These are phyloP conservation scores for Boletellus ananas DNA, from an alignment of 768 basidiomycete species.

Conservation along the genomic window DNA sequence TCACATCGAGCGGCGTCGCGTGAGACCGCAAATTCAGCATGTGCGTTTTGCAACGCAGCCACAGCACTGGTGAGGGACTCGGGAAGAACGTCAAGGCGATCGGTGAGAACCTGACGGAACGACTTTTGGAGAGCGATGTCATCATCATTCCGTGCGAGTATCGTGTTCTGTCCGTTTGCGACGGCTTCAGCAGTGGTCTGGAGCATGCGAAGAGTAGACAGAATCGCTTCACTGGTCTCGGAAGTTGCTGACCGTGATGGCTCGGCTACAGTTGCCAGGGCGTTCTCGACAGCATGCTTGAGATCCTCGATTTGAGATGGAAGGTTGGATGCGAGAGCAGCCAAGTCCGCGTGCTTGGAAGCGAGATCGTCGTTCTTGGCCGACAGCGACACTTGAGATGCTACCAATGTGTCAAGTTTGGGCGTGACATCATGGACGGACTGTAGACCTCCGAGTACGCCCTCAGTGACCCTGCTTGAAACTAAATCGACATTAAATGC, in stretches of 20 bases:
- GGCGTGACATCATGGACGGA: slow-evolving; percentile 39
- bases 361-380: slow-evolving; percentile 37
- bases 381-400: slow-evolving; percentile 41
- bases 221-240: slow-evolving; percentile 21
- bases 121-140: slow-evolving; percentile 47
- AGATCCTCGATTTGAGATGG: slow-evolving; percentile 45
- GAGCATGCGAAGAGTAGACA: slow-evolving; percentile 41
- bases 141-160: slow-evolving; percentile 46
- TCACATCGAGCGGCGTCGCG: slow-evolving; percentile 58
- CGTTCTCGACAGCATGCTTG: slow-evolving; percentile 39
- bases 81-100: slow-evolving; percentile 57
- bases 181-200: slow-evolving; percentile 50
- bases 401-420: slow-evolving; percentile 39
- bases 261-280: slow-evolving; percentile 20
- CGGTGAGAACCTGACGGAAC: slow-evolving; percentile 49
- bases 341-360: slow-evolving; percentile 39
- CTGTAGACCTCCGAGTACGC: slow-evolving; percentile 43
- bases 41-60: slow-evolving; percentile 53
- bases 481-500: slow-evolving; percentile 59
- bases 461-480: slow-evolving; percentile 51
- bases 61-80: slow-evolving; percentile 52
- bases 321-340: slow-evolving; percentile 42
- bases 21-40: slow-evolving; percentile 58
- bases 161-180: slow-evolving; percentile 45
- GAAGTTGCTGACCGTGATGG: slow-evolving; percentile 14